phyloP scores from a whole-genome alignment of 2,329 filamentous ascomycete genomes.

The Raffaelea deltoideospora region DNA sequence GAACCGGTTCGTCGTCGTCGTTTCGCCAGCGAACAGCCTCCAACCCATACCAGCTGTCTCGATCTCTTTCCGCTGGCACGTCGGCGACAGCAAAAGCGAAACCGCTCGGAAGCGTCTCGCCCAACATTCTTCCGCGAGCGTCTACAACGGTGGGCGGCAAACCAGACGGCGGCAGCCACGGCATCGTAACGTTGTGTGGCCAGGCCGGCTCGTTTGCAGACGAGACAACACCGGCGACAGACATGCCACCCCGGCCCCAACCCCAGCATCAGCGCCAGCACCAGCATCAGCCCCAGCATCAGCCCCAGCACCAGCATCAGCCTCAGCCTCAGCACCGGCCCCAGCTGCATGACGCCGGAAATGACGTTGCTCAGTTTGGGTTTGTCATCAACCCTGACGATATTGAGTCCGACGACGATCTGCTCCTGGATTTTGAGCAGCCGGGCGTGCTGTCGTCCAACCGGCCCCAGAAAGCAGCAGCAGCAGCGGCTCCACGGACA shows the following conservation, averaged over 20 bases:
- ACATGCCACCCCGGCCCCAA: not conserved
- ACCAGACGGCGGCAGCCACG: not conserved
- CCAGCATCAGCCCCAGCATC: not conserved
- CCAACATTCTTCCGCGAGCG: too few relatives aligned
- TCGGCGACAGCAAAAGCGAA: too few relatives aligned
- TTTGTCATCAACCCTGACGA: conserved; percentile 53
- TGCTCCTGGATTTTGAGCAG: conserved; percentile 53
- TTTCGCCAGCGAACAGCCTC: too few relatives aligned
- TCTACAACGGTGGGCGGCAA: too few relatives aligned
- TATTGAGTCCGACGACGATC: conserved; percentile 69
- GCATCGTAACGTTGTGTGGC: conserved; percentile 1
- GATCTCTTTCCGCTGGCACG: too few relatives aligned
- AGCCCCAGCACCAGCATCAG: not conserved
- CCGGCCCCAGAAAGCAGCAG: conserved; percentile 7
- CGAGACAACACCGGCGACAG: conserved; percentile 11
- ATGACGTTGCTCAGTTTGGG: conserved; percentile 1
- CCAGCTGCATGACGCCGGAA: too few relatives aligned
- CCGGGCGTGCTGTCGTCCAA: conserved; percentile 32
- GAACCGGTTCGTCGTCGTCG: too few relatives aligned
- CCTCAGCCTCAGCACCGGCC: not conserved
- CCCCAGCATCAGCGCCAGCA: not conserved
- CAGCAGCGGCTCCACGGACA: not conserved
- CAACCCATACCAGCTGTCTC: too few relatives aligned
- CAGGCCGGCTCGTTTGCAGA: conserved; percentile 29
- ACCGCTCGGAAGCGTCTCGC: too few relatives aligned